Base-by-base conservation (phyloP, 768 basidiomycete species). In the Kwoniella botswanensis region DNA sequence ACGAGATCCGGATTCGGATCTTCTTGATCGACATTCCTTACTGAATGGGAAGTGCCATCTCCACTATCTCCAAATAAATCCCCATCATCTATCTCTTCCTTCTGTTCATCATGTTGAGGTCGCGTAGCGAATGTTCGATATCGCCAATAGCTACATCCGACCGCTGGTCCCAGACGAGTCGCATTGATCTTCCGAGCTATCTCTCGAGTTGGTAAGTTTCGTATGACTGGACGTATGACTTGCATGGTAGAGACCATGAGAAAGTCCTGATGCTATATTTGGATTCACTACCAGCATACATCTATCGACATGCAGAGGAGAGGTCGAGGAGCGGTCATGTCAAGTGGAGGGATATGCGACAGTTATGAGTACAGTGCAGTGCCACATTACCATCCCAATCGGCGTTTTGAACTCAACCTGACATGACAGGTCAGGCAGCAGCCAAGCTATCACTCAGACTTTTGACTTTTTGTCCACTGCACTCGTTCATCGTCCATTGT, bases 371-470 rank as follows among this genome's bases (percentile, higher is more conserved):
- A 35, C 35, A 35, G 35, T 0, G 35, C 35, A 52, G 57, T 67
- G 66, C 66, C 66, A 67, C 66, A 67, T 15, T 50, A 12, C 4
- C 41, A 15, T 12, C 6, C 1, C 22, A 2, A 15, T 44, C 66
- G 66, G 66, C 66, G 66, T 58, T 67, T 67, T 53, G 4, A 35
- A 24, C 42, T 59, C 21, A n/a, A 55, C 18, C 54, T 55, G 9
- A 55, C 54, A 6, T 55, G 50, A 52, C 50, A 15, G 21, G 50
- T 21, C 22, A 55, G 54, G 24, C 21, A 55, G 54, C 21, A n/a
- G 15, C 11, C 11, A 21, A 55, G 18, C 24, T 18, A 21, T 35
- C 46, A 15, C 10, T 15, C 46, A n/a, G 54, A 55, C 21, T 21
- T 21, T 55, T n/a, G 54, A 55, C 18, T 55, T 55, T 60, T 60